These are phyloP conservation scores for Microstroma glucosiphilum DNA, from an alignment of 1,284 basidiomycete genomes.

Conservation along the genomic window DNA sequence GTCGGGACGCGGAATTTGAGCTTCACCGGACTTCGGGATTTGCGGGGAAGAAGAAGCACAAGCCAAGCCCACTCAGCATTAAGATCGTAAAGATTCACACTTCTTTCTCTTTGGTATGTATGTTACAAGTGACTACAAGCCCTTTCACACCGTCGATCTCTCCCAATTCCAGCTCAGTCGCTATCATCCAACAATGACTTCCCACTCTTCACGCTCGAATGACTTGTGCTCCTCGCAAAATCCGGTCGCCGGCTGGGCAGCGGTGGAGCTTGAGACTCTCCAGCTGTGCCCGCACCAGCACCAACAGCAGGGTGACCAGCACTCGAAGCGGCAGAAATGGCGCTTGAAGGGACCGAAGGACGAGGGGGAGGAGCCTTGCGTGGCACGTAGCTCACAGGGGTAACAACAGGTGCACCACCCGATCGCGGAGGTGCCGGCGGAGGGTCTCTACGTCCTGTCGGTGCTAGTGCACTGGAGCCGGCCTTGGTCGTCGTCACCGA, in stretches of 20 bases:
- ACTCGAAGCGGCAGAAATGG: background rate
- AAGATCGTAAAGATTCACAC: too few species aligned
- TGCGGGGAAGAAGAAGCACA: too few species aligned
- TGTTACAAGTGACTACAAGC: too few species aligned
- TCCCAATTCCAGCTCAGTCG: background rate
- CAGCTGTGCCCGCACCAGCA: background rate
- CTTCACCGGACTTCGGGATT: too few species aligned
- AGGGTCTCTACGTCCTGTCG: constrained; percentile 9
- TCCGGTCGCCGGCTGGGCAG: too few species aligned
- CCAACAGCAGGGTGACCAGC: background rate
- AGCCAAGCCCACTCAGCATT: too few species aligned
- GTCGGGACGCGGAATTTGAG: too few species aligned
- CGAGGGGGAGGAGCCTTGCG: background rate
- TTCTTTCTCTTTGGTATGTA: too few species aligned
- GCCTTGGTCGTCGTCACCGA: constrained; percentile 83
- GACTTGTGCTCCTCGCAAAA: background rate
- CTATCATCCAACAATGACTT: background rate
- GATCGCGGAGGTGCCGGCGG: background rate
- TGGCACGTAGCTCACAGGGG: too few species aligned
- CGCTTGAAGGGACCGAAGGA: background rate
- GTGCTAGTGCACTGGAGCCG: constrained; percentile 8
- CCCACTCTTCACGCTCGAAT: background rate
- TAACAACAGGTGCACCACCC: too few species aligned
- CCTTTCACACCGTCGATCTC: too few species aligned
- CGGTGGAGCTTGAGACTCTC: too few species aligned